Evolutionary conservation across 2,329 filamentous ascomycete genomes (phyloP), one percentile per base, ranked within the genome.

Genomic region (Trichoderma oligosporum): DNA sequence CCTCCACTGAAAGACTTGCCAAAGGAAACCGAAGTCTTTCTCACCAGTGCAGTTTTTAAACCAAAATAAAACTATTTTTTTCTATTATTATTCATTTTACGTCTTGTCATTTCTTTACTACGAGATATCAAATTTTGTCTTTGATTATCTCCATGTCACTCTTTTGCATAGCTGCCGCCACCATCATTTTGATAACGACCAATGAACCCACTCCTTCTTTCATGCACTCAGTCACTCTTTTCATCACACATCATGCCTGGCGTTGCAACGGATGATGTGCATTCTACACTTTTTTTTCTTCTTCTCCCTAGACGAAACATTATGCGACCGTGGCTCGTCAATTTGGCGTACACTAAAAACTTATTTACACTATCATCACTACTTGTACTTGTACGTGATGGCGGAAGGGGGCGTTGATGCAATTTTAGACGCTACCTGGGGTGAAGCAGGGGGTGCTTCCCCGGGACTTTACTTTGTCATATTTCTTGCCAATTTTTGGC

Each of bases 31-130:
- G 68, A 68, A 20, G 69, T 80, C 22, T 74, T 81, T 49, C 73
- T 83, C 42, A 77, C 78, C 44, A 76, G 72, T 44, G 77, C 78
- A 38, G 79, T 81, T 33, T 82, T 81, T 66, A 73, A 74, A 54
- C 76, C 78, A 41, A 70, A 62, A 68, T 53, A 18, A 42, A 14
- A 14, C 8, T 5, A 5, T 20, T 46, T 44, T 18, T 36, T 29
- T 44, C 51, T 55, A n/a, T 18, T 22, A 47, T 42, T 18, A 56
- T 60, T 59, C 42, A 47, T 61, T 57, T 55, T 35, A 20, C 33
- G n/a, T 18, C 11, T 20, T 14, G n/a, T 24, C 24, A 20, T n/a
- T n/a, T 38, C 42, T 16, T 33, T 29, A 5, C 25, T 33, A 27
- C 4, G 16, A 27, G n/a, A 29, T 12, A 14, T 22, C 45, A 12